Evolutionary conservation across 2,329 filamentous ascomycete species (phyloP), one percentile per base, ranked within the genome.

Genomic region (Cordyceps cateniannulata): DNA sequence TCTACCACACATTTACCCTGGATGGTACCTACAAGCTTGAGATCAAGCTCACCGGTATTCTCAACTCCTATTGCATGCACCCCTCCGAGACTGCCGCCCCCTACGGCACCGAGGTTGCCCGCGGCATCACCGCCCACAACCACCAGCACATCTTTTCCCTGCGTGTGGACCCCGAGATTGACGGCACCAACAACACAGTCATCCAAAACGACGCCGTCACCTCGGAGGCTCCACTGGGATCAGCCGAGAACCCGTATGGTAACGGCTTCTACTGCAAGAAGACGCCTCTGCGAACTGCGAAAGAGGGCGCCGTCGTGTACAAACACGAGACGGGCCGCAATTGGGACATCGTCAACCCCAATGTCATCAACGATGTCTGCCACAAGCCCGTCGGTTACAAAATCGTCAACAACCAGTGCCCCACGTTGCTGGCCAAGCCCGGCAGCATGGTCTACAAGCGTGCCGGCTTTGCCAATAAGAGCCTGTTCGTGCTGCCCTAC

Each of bases 101-200:
- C 0, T 88, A 81, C 67, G 85, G 84, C 10, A 89, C 84, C 47
- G 79, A 87, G n/a, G 85, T 90, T 0, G 79, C 80, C 0, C 81
- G 82, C 0, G 85, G 85, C 0, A 81, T 85, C 2, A 75, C 87
- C 27, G 87, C 86, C 0, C 84, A 86, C 62, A 87, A 88, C 71
- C 86, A 89, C 65, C 87, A 90, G 69, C 86, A 90, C 73, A 80
- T 89, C 62, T 89, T 90, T 70, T 82, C 78, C n/a, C 73, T 85
- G 24, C 81, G 86, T 1, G 82, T 89, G 20, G 86, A 89, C 66
- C 85, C 86, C 0, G 82, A 85, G 52, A 75, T 89, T 50, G 85
- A 88, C 67, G 85, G 85, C 0, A 76, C 81, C 64, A 73, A 75
- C 24, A 88, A 88, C 70, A 81, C 83, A 0, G 76, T 92, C 62